Evolutionary conservation across 2,329 filamentous ascomycete genomes (phyloP), one percentile per base, ranked within the genome.

Genomic region (Aspergillus melleus): DNA sequence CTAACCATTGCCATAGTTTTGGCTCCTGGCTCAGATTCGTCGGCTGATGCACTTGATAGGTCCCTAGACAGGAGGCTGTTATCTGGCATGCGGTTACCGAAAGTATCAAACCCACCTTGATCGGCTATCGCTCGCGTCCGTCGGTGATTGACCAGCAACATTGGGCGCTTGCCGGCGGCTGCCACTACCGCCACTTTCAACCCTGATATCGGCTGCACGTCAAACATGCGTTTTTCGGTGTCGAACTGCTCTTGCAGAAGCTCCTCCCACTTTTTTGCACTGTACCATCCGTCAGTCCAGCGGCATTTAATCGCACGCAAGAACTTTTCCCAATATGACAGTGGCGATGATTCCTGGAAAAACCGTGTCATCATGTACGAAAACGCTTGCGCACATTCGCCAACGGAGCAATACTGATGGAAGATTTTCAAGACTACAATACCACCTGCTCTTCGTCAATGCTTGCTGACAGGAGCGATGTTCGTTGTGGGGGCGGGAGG

Each of bases 241-340:
- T 36, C 32, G n/a, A 54, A 54, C 26, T 54, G 30, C 24, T 20
- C 16, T 44, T 44, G 19, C 9, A 54, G 42, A 10, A 54, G 32
- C 19, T 8, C 19, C 20, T 46, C 24, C 52, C 19, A 54, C 16
- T 26, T 14, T 19, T 24, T 16, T 11, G 52, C 19, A 24, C 44
- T 20, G 42, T 54, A 54, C 52, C 52, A 54, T 16, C 52, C 52
- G 24, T 54, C 32, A 19, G 22, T 42, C 32, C 19, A 54, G 30
- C 19, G 44, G 3, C 32, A 54, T 20, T 1, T 4, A 1, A 54
- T 54, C 11, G 52, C 24, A 14, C 1, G 32, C 10, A 54, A 26
- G 26, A 54, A 22, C 32, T 54, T 54, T n/a, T 10, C 24, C 19
- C 32, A 54, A 1, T 19, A 14, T 0, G 52, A 42, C 14, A 2